Evolutionary conservation across 2,329 filamentous ascomycete species (phyloP).

Genomic region (Dichotomopilus funicola): DNA sequence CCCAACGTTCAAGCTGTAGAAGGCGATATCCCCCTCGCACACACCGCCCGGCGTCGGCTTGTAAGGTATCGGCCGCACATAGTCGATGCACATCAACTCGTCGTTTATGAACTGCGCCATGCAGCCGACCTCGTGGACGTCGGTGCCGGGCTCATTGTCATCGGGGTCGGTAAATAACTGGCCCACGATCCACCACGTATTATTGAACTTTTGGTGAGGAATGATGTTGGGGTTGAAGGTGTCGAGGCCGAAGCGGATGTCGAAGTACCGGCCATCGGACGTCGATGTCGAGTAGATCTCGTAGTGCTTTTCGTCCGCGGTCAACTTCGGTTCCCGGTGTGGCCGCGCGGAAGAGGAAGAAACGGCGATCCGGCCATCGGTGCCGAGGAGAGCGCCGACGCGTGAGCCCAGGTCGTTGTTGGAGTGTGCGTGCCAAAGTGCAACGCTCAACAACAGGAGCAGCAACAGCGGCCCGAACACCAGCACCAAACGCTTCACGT

Average conservation of each 20-base stretch:
- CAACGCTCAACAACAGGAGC: constrained; percentile 27
- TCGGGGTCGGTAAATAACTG: constrained; percentile 33
- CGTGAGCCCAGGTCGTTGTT: constrained; percentile 8
- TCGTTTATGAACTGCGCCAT: constrained; percentile 33
- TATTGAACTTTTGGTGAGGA: constrained; percentile 42
- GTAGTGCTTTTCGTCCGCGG: constrained; percentile 24
- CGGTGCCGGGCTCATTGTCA: constrained; percentile 24
- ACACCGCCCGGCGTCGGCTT: constrained; percentile 37
- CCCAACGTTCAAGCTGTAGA: constrained; percentile 40
- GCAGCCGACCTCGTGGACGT: constrained; percentile 37
- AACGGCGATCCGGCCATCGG: not conserved
- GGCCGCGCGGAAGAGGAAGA: not conserved
- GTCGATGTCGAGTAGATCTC: constrained; percentile 44
- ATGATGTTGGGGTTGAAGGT: constrained; percentile 52
- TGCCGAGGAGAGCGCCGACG: constrained; percentile 9
- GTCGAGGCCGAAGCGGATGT: constrained; percentile 39
- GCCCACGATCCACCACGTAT: constrained; percentile 47
- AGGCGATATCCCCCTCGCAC: constrained; percentile 39
- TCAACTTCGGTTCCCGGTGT: constrained; percentile 1
- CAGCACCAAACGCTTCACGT: constrained; percentile 21
- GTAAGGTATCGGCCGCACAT: constrained; percentile 40
- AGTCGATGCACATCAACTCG: constrained; percentile 36
- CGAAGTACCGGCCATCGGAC: constrained; percentile 40
- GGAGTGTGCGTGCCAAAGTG: constrained; percentile 16
- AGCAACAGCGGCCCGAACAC: constrained; percentile 27